Conservation (phyloP, 805 yeast genomes). For the Lachancea kluyveri region DNA sequence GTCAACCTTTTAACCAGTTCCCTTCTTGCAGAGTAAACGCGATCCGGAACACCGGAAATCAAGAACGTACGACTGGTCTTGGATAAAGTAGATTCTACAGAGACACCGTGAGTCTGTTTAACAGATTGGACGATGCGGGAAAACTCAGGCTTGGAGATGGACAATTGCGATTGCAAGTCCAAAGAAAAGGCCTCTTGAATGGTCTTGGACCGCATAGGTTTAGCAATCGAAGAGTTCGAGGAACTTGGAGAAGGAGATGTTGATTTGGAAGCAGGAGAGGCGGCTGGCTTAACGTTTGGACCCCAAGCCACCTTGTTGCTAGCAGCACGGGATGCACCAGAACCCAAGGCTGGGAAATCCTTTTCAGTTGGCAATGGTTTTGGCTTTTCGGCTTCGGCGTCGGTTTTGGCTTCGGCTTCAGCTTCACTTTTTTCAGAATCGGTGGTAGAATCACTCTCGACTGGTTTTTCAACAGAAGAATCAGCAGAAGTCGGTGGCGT, state of each 20-base stretch:
- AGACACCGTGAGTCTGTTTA: conserved; percentile 50
- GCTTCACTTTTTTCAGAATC: conserved; percentile 5
- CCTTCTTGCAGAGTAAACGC: conserved; percentile 64
- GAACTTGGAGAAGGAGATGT: conserved; percentile 18
- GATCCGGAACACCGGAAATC: conserved; percentile 65
- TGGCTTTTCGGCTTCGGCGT: conserved; percentile 7
- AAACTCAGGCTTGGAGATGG: conserved; percentile 58
- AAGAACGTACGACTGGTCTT: conserved; percentile 76
- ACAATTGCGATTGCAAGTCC: conserved; percentile 60
- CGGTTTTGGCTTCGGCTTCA: conserved; percentile 8
- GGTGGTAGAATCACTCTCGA: not conserved
- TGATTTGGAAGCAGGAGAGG: conserved; percentile 17
- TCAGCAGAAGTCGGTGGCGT: conserved; percentile 17
- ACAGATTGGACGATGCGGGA: conserved; percentile 59
- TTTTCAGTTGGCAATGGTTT: conserved; percentile 29
- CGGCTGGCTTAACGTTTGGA: conserved; percentile 41
- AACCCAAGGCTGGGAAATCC: conserved; percentile 65
- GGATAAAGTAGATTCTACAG: conserved; percentile 78
- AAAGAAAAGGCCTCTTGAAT: conserved; percentile 78
- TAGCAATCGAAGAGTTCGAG: conserved; percentile 26
- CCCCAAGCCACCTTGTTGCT: conserved; percentile 35
- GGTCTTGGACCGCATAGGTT: conserved; percentile 48
- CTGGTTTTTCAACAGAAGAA: conserved; percentile 2
- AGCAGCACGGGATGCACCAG: conserved; percentile 31
- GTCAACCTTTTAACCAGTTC: conserved; percentile 72